Base-by-base conservation (phyloP, 2,329 filamentous ascomycete species). In the Colletotrichum sublineola region DNA sequence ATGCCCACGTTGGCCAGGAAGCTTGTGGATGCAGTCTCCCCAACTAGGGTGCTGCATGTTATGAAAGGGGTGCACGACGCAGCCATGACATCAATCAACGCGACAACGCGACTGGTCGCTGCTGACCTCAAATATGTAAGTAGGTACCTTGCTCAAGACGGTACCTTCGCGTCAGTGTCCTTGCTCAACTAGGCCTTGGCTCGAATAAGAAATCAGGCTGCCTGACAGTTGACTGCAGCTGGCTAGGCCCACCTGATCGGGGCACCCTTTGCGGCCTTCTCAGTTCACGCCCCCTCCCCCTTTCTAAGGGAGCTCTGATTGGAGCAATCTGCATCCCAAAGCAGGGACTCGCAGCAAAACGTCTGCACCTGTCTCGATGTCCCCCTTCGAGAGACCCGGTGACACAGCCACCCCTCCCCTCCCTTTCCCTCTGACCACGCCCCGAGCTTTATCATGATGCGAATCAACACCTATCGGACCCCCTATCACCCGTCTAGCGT, bases 401-500 rank as follows among this genome's bases (percentile, higher is more conserved):
- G 57, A 61, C 29, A 29, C 40, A 42, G 9, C 29, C 46, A 38
- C 33, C 24, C 53, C n/a, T 20, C 38, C 31, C 40, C 15, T n/a
- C 36, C 44, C 18, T 11, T 58, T 38, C 5, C 50, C 50, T 38
- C 6, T 56, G 24, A 20, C 56, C 67, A 71, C 70, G 52, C 70
- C 70, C 70, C 70, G 7, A 73, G 70, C 70, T 73, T 73, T 73
- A 71, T 73, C 70, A 65, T 62, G 42, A 44, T 24, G 31, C 57
- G 36, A 58, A 46, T 46, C 58, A 44, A 31, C 40, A 56, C 57
- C 62, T 70, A 31, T 67, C 63, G 48, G 55, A 12, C 9, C 31
- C 33, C 53, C 55, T 52, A 60, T 66, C 67, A 53, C 42, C 62
- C 61, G 38, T 36, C 36, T 53, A 36, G 44, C 36, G 33, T 46